Evolutionary conservation across 2,329 filamentous ascomycete genomes (phyloP).

Genomic region (Trichoderma oligosporum): DNA sequence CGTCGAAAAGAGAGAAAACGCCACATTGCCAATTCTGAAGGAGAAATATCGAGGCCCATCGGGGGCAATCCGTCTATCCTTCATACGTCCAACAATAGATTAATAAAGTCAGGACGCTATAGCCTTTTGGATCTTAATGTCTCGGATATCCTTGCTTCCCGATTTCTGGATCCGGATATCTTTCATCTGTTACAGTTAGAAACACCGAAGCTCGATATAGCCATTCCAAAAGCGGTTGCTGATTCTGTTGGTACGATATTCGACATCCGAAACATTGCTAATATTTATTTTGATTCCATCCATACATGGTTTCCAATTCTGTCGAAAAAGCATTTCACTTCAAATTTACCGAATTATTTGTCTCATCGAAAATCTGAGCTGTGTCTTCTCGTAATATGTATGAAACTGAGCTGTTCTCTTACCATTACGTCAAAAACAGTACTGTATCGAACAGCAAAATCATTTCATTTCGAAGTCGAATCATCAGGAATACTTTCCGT

Average conservation of each 20-base stretch:
- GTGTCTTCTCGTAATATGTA: slow-evolving; percentile 18
- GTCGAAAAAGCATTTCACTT: slow-evolving; percentile 15
- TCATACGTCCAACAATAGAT: too few species aligned
- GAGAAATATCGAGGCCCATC: too few species aligned
- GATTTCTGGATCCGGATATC: slow-evolving; percentile 11
- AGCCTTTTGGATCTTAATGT: not conserved
- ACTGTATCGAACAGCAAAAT: slow-evolving; percentile 18
- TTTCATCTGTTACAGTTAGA: slow-evolving; percentile 9
- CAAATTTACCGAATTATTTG: slow-evolving; percentile 11
- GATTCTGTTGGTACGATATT: slow-evolving; percentile 12
- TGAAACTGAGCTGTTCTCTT: slow-evolving; percentile 14
- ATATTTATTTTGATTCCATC: slow-evolving; percentile 18
- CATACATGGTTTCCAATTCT: slow-evolving; percentile 23
- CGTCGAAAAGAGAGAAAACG: too few species aligned
- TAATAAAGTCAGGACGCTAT: too few species aligned
- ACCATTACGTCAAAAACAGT: slow-evolving; percentile 3
- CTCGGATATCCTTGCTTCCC: not conserved
- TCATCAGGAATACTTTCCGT: slow-evolving; percentile 17
- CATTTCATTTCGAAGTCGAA: slow-evolving; percentile 15
- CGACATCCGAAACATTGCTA: slow-evolving; percentile 18
- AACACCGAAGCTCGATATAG: slow-evolving; percentile 5
- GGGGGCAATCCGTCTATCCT: too few species aligned
- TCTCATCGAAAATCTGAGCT: slow-evolving; percentile 8
- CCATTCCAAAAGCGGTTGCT: slow-evolving; percentile 3
- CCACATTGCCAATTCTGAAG: too few species aligned